These are phyloP conservation scores for Ceratocystis diversiconidia DNA, from an alignment of 2,329 filamentous ascomycete genomes.

Conservation along the genomic window DNA sequence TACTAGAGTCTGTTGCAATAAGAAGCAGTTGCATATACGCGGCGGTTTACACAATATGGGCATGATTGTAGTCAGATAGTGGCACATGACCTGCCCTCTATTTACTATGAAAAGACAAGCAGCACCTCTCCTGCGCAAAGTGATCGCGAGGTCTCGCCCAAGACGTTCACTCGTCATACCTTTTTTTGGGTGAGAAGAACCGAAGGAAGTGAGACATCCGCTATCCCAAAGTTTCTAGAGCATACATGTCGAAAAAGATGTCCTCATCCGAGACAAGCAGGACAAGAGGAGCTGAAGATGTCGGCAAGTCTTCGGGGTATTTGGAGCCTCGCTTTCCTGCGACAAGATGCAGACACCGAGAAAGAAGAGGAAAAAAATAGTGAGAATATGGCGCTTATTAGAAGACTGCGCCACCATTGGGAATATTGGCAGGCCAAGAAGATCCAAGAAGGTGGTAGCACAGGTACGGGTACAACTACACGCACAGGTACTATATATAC, in stretches of 20 bases:
- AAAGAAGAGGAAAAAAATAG: not conserved
- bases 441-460: not conserved
- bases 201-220: not conserved
- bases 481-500: not conserved
- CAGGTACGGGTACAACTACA: not conserved
- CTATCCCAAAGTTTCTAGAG: not conserved
- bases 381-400: not conserved
- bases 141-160: not conserved
- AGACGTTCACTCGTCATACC: not conserved
- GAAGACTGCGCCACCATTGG: not conserved
- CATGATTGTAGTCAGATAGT: not conserved
- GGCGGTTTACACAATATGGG: not conserved
- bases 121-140: not conserved
- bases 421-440: conserved; percentile 1
- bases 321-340: not conserved
- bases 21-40: not conserved
- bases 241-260: not conserved
- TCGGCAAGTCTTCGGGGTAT: not conserved
- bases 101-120: not conserved
- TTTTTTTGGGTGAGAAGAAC: not conserved
- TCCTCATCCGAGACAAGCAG: not conserved
- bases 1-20: not conserved
- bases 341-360: not conserved
- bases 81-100: not conserved
- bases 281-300: not conserved